Base-by-base conservation (phyloP, 2,329 filamentous ascomycete species). In the Eurotiales sp. region DNA sequence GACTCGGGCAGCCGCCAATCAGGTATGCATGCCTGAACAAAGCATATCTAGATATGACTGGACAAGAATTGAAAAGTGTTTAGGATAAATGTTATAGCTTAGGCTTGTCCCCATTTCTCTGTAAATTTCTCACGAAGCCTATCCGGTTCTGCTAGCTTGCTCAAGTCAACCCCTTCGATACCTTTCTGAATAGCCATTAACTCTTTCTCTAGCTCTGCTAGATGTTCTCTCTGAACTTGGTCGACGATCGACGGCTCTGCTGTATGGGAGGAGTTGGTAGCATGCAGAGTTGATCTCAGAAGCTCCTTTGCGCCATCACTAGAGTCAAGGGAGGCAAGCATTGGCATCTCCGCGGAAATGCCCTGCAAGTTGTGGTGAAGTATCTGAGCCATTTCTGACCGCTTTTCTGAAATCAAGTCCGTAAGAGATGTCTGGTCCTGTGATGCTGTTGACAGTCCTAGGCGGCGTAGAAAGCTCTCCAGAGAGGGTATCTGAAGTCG, bases 261-360 rank as follows among this genome's bases (percentile, higher is more conserved):
- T 3, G 53, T 51, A 10, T 46, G 39, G 2, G 46, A 45, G 8
- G 64, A 67, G 52, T 68, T 56, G 8, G 17, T 22, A 2, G 60
- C 56, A 44, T 63, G 60, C 21, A 71, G 58, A 3, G 64, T 58
- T 8, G 59, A 68, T 7, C 50, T 46, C 46, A 72, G 61, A 51
- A 68, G 60, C 36, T 63, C 63, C 8, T 58, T 64, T 34, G 70
- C 65, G 17, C 54, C 59, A 32, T 72, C 68, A 14, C 58, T 64
- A 4, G 65, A 53, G 6, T 55, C 58, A 23, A 71, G 46, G 45
- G 63, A 58, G n/a, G 56, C 53, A 39, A 60, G 43, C 10, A 72
- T 52, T 21, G 69, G 65, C 17, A 54, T 54, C 12, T 70, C 64
- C 34, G 63, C 64, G 4, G 59, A 61, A 36, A 58, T 53, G 12